A percentile compares a stretch with the other conserved stretches of the same genome.
Evolutionary conservation across 1,284 basidiomycete genomes (phyloP).

Genomic region (Stygiomarasmius scandens): DNA sequence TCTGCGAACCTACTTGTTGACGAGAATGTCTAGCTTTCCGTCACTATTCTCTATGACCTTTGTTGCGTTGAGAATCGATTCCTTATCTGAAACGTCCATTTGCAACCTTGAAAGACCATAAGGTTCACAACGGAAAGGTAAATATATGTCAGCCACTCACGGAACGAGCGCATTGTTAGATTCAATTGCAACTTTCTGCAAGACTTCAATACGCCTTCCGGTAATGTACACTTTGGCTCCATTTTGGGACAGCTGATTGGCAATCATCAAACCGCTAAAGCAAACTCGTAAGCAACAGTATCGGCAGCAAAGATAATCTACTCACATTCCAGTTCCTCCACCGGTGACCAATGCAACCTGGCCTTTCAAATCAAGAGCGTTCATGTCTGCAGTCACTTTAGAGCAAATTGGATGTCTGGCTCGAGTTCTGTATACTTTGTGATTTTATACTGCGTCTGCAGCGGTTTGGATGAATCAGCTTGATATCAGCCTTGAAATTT

Average conservation of each 20-base stretch:
- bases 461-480: too few species aligned
- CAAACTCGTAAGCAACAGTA: not conserved
- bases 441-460: too few species aligned
- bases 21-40: slow-evolving; percentile 35
- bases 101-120: not conserved
- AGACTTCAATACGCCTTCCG: too few species aligned
- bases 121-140: too few species aligned
- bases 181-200: slow-evolving; percentile 35
- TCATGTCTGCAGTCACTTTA: too few species aligned
- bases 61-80: slow-evolving; percentile 26
- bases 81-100: slow-evolving; percentile 14
- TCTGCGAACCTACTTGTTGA: slow-evolving; percentile 32
- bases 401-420: too few species aligned
- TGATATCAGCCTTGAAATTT: too few species aligned
- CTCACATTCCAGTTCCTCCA: too few species aligned
- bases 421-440: too few species aligned
- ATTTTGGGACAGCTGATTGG: slow-evolving; percentile 48
- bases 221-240: too few species aligned
- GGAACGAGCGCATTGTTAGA: not conserved
- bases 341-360: slow-evolving; percentile 17
- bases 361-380: not conserved
- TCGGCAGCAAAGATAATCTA: slow-evolving; percentile 22
- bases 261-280: slow-evolving; percentile 32
- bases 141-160: slow-evolving; percentile 1
- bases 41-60: slow-evolving; percentile 26